Base-by-base conservation (phyloP, 2,329 filamentous ascomycete species). In the Xylariomycetidae sp. region DNA sequence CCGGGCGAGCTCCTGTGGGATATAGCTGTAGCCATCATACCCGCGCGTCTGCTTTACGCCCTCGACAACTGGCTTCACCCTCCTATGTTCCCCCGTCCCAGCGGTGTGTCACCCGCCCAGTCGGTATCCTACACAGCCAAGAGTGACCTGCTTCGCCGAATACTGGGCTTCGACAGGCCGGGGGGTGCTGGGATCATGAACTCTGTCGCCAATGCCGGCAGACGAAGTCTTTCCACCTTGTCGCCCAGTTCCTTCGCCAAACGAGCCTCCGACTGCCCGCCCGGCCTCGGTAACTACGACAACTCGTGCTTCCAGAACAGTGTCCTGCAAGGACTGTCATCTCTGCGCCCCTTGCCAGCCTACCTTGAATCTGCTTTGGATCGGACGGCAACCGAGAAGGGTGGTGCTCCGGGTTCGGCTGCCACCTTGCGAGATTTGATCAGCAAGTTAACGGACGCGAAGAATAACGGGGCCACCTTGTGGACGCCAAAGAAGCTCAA, bases 251-350 rank as follows among this genome's bases (percentile, higher is more conserved):
- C 63, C 22, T 48, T 65, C 33, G 53, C 61, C 16, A 70, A 65
- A 43, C 45, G 49, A 16, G 57, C 57, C 16, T 50, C 59, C 16
- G 63, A 70, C 27, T 59, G 60, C 19, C 83, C 68, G 31, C 71
- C 67, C 2, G 92, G 92, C 0, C 64, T 96, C 33, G 87, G 86
- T 8, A 98, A 98, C 57, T 82, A 80, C 64, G 86, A 94, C 64
- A 95, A 95, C 56, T 95, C 88, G 2, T 96, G 92, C 65, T 98
- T 94, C 58, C 92, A 96, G 60, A 98, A 98, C 59, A 95, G 89
- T 54, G 82, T 95, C 14, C 76, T 98, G 9, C 88, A 95, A 57
- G 80, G 82, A 6, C 66, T 96, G 25, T 80, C 89, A 1, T 82
- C 89, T 4, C 67, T 96, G 19, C 71, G 74, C 13, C 74, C 81